Percentiles rank a stretch among this genome's conserved stretches.
Conservation (phyloP, 176 grass and related monocot species). For the Panicum miliaceum region DNA sequence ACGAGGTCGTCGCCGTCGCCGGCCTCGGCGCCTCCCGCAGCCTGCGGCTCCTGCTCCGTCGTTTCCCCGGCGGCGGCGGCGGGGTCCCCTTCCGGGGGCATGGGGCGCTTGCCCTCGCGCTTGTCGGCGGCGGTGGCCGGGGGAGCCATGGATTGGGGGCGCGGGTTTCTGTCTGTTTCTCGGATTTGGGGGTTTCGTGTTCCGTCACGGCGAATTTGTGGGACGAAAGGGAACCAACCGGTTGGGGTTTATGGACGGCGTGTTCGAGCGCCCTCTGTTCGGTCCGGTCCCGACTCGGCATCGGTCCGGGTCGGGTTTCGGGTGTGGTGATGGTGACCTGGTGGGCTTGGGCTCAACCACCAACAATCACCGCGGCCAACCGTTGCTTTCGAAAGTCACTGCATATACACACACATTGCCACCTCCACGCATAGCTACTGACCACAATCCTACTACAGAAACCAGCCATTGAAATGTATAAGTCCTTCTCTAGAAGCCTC, state of each 20-base stretch:
- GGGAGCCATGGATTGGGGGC: conserved; percentile 28
- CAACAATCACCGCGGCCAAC: no score
- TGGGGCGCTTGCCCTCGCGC: conserved; percentile 44
- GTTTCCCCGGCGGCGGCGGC: neutral
- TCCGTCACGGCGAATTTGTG: neutral
- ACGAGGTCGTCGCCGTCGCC: neutral
- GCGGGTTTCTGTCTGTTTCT: conserved; percentile 1
- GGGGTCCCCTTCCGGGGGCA: neutral
- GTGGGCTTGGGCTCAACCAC: neutral
- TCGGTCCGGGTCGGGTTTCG: neutral
- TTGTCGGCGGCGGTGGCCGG: neutral
- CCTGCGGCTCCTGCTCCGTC: neutral
- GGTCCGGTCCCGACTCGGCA: neutral
- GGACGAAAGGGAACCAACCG: neutral
- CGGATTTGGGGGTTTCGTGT: neutral
- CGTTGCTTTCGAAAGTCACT: no score
- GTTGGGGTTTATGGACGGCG: neutral
- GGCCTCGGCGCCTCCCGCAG: neutral
- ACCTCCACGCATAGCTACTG: no score
- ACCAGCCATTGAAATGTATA: no score
- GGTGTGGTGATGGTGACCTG: neutral
- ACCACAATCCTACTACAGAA: no score
- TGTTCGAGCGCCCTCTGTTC: neutral
- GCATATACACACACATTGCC: no score
- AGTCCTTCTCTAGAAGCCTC: no score